Evolutionary conservation across 176 grass and related monocot genomes (phyloP).

Genomic region (Eragrostis nindensis): DNA sequence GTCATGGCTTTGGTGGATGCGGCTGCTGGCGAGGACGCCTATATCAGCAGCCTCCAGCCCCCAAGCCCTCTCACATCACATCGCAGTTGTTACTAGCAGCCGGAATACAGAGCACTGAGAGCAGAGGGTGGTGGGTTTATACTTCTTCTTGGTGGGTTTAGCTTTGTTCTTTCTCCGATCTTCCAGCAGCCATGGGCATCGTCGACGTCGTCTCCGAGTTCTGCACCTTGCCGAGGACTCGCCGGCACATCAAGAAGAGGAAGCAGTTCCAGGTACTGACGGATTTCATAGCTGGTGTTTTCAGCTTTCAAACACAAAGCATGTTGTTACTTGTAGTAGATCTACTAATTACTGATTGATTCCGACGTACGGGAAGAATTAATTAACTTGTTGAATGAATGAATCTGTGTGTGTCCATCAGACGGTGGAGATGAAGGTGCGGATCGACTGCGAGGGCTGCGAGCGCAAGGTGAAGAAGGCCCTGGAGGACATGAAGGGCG

Average conservation of each 20-base stretch:
- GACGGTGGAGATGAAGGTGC: constrained; percentile 95
- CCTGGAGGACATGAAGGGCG: constrained; percentile 65
- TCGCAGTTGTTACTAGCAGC: too few relatives aligned
- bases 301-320: neutral
- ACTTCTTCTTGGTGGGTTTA: neutral
- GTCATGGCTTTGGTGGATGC: neutral
- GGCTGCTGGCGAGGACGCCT: neutral
- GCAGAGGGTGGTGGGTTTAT: too few relatives aligned
- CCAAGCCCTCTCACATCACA: neutral
- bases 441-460: constrained; percentile 96
- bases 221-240: constrained; percentile 44
- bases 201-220: constrained; percentile 56
- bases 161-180: neutral
- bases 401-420: constrained; percentile 24
- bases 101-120: too few relatives aligned
- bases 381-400: neutral
- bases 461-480: constrained; percentile 84
- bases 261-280: constrained; percentile 51
- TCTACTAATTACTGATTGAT: too few relatives aligned
- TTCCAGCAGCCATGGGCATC: constrained; percentile 39
- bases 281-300: neutral
- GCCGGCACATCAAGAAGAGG: constrained; percentile 53
- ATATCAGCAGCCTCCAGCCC: neutral
- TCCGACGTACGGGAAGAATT: too few relatives aligned
- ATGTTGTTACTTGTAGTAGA: too few relatives aligned